Evolutionary conservation across 2,329 filamentous ascomycete genomes (phyloP).

Genomic region (Exophiala oligosperma): DNA sequence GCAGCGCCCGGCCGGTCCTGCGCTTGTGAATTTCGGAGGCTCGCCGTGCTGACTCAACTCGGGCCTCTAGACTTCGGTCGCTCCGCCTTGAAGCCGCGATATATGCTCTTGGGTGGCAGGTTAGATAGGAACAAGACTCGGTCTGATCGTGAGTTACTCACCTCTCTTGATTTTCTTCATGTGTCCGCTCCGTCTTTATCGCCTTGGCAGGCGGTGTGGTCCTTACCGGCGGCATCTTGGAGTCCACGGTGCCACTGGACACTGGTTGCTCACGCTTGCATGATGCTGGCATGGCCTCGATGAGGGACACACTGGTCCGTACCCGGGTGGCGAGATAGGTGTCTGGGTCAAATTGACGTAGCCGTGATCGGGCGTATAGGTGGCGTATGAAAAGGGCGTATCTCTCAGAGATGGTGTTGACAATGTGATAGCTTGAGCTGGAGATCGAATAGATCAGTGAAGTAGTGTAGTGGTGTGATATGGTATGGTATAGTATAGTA

Average conservation of each 20-base stretch:
- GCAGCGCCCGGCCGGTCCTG: conserved; percentile 77
- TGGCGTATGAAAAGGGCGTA: too few relatives aligned
- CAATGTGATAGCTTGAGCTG: too few relatives aligned
- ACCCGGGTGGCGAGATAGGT: too few relatives aligned
- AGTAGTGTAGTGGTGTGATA: too few relatives aligned
- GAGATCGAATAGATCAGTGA: too few relatives aligned
- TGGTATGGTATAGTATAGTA: too few relatives aligned
- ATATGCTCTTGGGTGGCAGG: conserved; percentile 65
- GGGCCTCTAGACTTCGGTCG: conserved; percentile 82
- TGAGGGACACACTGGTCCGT: too few relatives aligned
- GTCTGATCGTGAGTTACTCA: conserved; percentile 25
- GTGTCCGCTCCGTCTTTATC: conserved; percentile 29
- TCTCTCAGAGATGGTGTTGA: too few relatives aligned
- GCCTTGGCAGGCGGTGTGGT: conserved; percentile 31
- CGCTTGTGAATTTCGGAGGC: conserved; percentile 91
- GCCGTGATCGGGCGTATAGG: too few relatives aligned
- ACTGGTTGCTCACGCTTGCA: too few relatives aligned
- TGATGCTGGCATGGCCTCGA: too few relatives aligned
- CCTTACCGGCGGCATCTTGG: conserved; percentile 26
- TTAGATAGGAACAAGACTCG: conserved; percentile 17
- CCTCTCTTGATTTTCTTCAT: conserved; percentile 47
- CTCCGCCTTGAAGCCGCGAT: conserved; percentile 86
- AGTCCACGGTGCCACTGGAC: background rate
- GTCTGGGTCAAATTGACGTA: too few relatives aligned
- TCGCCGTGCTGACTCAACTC: conserved; percentile 80